These are phyloP conservation scores for Limonium bicolor DNA, from an alignment of 148 eudicot genomes.

Conservation along the genomic window DNA sequence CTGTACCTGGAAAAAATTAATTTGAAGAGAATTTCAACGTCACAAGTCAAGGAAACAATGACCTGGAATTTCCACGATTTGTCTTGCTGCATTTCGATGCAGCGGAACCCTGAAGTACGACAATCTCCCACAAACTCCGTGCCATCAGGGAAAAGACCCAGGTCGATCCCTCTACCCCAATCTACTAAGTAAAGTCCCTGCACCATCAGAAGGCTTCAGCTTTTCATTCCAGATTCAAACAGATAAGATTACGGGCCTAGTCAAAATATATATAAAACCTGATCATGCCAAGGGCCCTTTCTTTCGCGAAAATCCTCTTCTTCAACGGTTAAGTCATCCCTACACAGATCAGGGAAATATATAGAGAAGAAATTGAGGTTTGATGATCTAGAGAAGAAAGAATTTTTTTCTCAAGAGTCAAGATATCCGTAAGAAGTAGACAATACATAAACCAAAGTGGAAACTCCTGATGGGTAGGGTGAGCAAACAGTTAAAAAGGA, in stretches of 20 bases:
- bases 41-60: background rate
- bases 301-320: slow-evolving; percentile 35
- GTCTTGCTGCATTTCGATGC: slow-evolving; percentile 85
- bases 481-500: too few relatives aligned
- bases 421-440: too few relatives aligned
- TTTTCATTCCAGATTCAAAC: too few relatives aligned
- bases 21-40: background rate
- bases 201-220: too few relatives aligned
- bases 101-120: slow-evolving; percentile 84
- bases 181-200: slow-evolving; percentile 98
- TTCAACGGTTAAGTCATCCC: slow-evolving; percentile 52
- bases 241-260: too few relatives aligned
- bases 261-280: too few relatives aligned
- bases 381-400: too few relatives aligned
- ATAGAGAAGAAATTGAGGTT: too few relatives aligned
- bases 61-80: slow-evolving; percentile 91
- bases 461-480: too few relatives aligned
- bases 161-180: slow-evolving; percentile 98
- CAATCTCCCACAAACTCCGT: slow-evolving; percentile 58
- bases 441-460: too few relatives aligned
- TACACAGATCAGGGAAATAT: slow-evolving; percentile 14
- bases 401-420: too few relatives aligned
- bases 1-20: background rate
- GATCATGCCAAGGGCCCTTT: slow-evolving; percentile 78
- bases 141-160: slow-evolving; percentile 43